phyloP scores from a whole-genome alignment of 2,329 filamentous ascomycete genomes.

The Lecanosticta acicola region DNA sequence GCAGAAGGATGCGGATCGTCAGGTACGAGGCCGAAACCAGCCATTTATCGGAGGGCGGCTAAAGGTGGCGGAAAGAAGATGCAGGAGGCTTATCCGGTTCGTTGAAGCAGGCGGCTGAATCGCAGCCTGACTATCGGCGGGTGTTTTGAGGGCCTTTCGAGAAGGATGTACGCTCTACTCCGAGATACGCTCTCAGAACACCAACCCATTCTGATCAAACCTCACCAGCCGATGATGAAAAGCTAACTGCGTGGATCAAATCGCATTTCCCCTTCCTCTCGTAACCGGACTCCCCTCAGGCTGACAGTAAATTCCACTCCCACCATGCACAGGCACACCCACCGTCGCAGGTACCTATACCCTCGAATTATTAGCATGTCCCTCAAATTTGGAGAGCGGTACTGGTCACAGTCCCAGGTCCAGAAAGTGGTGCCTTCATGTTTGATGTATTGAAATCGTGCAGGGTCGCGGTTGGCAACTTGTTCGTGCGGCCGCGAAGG shows the following conservation, averaged over 20 bases:
- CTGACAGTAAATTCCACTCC: constrained; percentile 5
- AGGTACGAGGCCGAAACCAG: no score
- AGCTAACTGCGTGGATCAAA: constrained; percentile 10
- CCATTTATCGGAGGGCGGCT: no score
- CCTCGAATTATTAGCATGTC: no score
- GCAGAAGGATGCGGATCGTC: no score
- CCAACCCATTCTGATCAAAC: constrained; percentile 9
- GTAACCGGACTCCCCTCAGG: constrained; percentile 6
- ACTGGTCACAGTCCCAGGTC: not conserved
- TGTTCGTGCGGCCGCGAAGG: not conserved
- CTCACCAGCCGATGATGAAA: constrained; percentile 6
- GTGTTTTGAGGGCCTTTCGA: no score
- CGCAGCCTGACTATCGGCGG: no score
- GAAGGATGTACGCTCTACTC: no score
- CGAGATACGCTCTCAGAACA: no score
- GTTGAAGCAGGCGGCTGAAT: no score
- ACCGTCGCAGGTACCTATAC: constrained; percentile 1
- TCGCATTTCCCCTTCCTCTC: constrained; percentile 8
- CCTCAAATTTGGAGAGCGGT: no score
- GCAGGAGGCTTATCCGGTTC: no score
- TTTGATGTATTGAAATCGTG: constrained; percentile 6
- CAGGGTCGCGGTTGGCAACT: constrained; percentile 7
- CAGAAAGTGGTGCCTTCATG: constrained; percentile 8
- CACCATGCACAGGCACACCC: constrained; percentile 5
- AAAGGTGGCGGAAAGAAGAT: no score